These are phyloP conservation scores for Cladophialophora carrionii DNA, from an alignment of 2,329 filamentous ascomycete species.

Conservation along the genomic window DNA sequence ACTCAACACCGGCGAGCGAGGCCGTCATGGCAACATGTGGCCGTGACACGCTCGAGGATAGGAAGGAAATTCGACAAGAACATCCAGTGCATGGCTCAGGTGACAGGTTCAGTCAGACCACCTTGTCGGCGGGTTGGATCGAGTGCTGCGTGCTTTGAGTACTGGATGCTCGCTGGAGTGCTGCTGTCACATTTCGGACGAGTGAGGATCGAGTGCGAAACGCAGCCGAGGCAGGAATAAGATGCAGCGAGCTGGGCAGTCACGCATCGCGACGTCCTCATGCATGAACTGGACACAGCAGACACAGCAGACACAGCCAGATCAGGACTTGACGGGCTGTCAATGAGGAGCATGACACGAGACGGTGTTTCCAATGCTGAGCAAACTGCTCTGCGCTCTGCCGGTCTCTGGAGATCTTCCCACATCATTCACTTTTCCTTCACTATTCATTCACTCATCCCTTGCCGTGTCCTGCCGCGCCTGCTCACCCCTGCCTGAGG, in stretches of 20 bases:
- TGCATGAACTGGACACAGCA: neutral
- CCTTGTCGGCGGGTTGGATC: neutral
- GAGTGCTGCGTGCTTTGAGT: neutral
- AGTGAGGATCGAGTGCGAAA: constrained; percentile 20
- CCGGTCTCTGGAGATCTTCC: no score
- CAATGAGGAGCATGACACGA: no score
- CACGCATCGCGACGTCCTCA: neutral
- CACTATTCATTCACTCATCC: neutral
- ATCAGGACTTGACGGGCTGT: neutral
- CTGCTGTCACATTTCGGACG: constrained; percentile 28
- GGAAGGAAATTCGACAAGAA: neutral
- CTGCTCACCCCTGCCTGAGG: constrained; percentile 6
- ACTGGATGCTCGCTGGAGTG: neutral
- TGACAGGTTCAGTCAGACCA: constrained; percentile 31
- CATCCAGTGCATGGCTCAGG: constrained; percentile 18
- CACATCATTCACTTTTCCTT: no score
- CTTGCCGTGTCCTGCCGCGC: constrained; percentile 2
- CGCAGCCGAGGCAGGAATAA: constrained; percentile 1
- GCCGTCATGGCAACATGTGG: constrained; percentile 6
- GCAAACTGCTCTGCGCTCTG: no score
- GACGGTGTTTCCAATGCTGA: neutral
- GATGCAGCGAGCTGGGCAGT: neutral
- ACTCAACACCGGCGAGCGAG: neutral
- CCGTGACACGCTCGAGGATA: neutral
- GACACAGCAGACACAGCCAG: no score